Percentiles rank a stretch among this genome's conserved stretches.
These are phyloP conservation scores for Picochlorum costavermella DNA, from an alignment of 139 green algal species.

Conservation along the genomic window DNA sequence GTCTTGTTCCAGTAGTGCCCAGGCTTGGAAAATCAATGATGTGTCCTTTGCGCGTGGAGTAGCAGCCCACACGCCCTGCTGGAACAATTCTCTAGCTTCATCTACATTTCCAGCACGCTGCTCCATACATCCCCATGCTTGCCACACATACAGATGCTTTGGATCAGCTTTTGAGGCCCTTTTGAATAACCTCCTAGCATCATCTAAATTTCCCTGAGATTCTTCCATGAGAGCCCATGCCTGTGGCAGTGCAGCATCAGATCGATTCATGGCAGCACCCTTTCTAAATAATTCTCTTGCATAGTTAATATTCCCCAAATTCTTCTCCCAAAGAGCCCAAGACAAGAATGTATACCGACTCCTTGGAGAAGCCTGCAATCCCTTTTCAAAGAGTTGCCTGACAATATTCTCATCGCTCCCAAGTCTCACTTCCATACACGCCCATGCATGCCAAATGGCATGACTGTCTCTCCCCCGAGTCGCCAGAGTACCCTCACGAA, in stretches of 20 bases:
- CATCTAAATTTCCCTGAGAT: constrained; percentile 43
- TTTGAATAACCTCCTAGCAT: constrained; percentile 60
- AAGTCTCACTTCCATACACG: constrained; percentile 54
- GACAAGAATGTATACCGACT: constrained; percentile 63
- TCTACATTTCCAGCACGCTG: constrained; percentile 51
- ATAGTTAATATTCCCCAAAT: constrained; percentile 45
- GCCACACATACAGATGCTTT: constrained; percentile 71
- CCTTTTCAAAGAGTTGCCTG: constrained; percentile 52
- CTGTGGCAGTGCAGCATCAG: constrained; percentile 69
- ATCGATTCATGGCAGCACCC: constrained; percentile 66
- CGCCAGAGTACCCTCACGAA: constrained; percentile 57
- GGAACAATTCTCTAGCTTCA: constrained; percentile 82
- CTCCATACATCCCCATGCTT: constrained; percentile 88
- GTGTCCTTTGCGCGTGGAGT: constrained; percentile 42
- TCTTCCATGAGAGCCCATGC: constrained; percentile 65
- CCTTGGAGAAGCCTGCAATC: constrained; percentile 38
- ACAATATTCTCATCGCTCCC: constrained; percentile 40
- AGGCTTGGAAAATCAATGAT: constrained; percentile 75
- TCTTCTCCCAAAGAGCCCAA: constrained; percentile 67
- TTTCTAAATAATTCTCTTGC: constrained; percentile 63
- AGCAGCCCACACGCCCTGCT: constrained; percentile 82
- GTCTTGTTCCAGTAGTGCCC: constrained; percentile 76
- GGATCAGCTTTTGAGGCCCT: constrained; percentile 51
- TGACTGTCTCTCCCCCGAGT: constrained; percentile 34
- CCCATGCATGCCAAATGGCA: constrained; percentile 84